Evolutionary conservation across 345 rosid genomes (phyloP), one percentile per base, ranked within the genome.

Genomic region (Nephelium lappaceum): DNA sequence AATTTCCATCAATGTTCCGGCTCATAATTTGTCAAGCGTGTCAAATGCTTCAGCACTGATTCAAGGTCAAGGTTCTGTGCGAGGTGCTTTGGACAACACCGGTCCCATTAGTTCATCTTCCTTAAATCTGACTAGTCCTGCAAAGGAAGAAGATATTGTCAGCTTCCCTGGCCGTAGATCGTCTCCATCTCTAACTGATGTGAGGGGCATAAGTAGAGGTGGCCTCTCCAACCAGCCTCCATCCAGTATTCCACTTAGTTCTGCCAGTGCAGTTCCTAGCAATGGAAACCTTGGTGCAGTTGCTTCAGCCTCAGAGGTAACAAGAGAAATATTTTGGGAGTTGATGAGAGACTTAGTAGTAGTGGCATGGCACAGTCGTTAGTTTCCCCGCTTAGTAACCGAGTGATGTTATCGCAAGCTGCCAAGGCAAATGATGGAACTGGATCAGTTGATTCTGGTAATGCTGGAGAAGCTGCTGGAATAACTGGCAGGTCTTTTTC

Each of bases 81-180:
- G 88, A 83, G 84, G 83, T 86, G 87, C 83, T 68, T 68, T 80
- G 78, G 98, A 94, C 82, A 92, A 74, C 81, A 67, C 85, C 8
- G 80, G 85, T 68, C 67, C 85, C 58, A 78, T 86, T 76, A 91
- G 83, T 88, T 84, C 91, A 43, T 89, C 98, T 76, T 89, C 93
- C 60, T 85, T 83, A 67, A 75, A 77, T 60, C 65, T 86, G 58
- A 57, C 84, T 73, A 85, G 81, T 85, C 77, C 89, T 71, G 83
- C 87, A 51, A 92, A 90, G 88, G 98, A 94, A 87, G 99, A 93
- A 87, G 98, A 96, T 77, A 77, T 81, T 76, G 73, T 86, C 38
- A 80, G 82, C 80, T 86, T 90, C 78, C 87, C 89, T 68, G 88
- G 88, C 69, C 91, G 69, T 76, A 84, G 90, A 84, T 89, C 92